A percentile compares a stretch with the other conserved stretches of the same genome.
phyloP scores from a whole-genome alignment of 2,329 filamentous ascomycete species.

The Colletotrichum karsti region DNA sequence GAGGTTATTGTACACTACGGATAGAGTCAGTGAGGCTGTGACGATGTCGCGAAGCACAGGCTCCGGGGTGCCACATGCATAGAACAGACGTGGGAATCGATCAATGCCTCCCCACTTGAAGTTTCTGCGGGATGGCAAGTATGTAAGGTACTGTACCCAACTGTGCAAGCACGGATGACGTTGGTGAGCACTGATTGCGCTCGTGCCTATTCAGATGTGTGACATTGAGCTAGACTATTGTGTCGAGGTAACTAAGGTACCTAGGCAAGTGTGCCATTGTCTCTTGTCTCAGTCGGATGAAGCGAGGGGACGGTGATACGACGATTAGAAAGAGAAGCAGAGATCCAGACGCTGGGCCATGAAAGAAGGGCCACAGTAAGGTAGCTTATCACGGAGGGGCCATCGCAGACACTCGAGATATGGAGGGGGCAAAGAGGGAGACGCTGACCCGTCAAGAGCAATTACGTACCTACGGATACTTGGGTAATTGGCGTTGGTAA shows the following conservation, averaged over 20 bases:
- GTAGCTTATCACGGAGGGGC: background rate
- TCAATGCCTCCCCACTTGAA: background rate
- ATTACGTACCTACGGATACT: too few relatives aligned
- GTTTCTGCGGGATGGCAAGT: background rate
- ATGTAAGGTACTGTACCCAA: too few relatives aligned
- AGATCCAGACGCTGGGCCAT: background rate
- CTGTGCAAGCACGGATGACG: too few relatives aligned
- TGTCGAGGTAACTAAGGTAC: too few relatives aligned
- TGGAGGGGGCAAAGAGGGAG: background rate
- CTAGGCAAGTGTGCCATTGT: background rate
- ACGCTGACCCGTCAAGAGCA: background rate
- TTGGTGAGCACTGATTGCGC: too few relatives aligned
- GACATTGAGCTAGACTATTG: too few relatives aligned
- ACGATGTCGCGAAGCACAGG: conserved; percentile 1
- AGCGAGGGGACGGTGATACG: background rate
- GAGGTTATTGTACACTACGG: too few relatives aligned
- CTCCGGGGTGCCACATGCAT: conserved; percentile 11
- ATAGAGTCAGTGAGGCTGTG: background rate
- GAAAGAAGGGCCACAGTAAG: background rate
- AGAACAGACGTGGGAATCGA: background rate
- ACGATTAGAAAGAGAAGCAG: background rate
- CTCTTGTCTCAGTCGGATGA: background rate
- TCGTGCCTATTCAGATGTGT: too few relatives aligned
- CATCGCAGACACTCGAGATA: background rate
- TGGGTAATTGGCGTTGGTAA: too few relatives aligned